phyloP scores from a whole-genome alignment of 192 early-diverging fungal species.

The Gaertneriomyces sp. region DNA sequence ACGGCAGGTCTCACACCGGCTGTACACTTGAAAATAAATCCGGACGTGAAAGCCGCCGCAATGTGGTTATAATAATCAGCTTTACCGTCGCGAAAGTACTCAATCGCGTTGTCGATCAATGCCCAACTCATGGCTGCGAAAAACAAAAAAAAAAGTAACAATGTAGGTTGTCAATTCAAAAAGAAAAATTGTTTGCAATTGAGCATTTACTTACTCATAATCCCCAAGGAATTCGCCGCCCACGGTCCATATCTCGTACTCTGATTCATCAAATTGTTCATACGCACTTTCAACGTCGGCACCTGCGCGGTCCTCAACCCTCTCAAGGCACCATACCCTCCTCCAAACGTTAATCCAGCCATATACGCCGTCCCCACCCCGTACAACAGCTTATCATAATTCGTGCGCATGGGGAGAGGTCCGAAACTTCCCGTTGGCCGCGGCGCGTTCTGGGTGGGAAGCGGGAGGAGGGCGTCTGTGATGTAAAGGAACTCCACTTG shows the following conservation, averaged over 20 bases:
- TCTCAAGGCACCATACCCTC: conserved; percentile 43
- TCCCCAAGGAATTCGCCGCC: conserved; percentile 49
- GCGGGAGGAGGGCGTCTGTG: conserved; percentile 44
- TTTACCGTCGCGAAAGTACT: conserved; percentile 29
- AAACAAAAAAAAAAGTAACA: neutral
- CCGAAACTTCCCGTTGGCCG: conserved; percentile 45
- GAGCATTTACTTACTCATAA: conserved; percentile 37
- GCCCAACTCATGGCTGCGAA: conserved; percentile 46
- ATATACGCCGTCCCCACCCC: conserved; percentile 54
- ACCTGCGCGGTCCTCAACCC: conserved; percentile 46
- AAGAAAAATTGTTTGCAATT: neutral
- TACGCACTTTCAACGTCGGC: conserved; percentile 39
- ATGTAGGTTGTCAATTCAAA: neutral
- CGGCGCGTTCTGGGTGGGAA: conserved; percentile 24
- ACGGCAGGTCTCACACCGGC: conserved; percentile 49
- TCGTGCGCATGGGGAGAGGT: conserved; percentile 56
- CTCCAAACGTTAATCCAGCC: conserved; percentile 36
- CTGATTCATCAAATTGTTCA: conserved; percentile 10
- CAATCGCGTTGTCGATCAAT: conserved; percentile 39
- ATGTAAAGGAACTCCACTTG: conserved; percentile 48
- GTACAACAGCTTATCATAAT: conserved; percentile 51
- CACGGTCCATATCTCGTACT: conserved; percentile 14
- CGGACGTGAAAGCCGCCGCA: conserved; percentile 49
- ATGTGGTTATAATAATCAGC: conserved; percentile 56
- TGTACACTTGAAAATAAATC: conserved; percentile 55